phyloP scores from a whole-genome alignment of 2,329 filamentous ascomycete species.

The Sporothrix variecibatus region DNA sequence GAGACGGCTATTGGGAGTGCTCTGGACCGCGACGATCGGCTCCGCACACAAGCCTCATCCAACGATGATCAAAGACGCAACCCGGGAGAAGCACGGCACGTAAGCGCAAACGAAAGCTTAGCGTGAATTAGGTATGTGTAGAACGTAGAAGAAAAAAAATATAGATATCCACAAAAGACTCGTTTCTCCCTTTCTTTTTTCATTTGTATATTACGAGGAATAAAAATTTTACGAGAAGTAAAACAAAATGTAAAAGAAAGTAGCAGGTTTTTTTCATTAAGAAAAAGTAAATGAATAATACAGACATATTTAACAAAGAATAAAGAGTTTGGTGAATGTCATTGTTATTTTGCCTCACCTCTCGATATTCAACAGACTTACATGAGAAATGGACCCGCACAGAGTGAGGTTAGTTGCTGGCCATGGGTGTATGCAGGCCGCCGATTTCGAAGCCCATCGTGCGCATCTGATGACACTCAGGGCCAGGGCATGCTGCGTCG shows the following conservation, averaged over 20 bases:
- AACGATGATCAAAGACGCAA: neutral
- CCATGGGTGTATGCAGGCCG: neutral
- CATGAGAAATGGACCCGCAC: neutral
- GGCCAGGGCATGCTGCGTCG: neutral
- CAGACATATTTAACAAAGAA: too few relatives aligned
- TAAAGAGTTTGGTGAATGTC: too few relatives aligned
- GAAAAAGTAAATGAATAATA: too few relatives aligned
- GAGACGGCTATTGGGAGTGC: neutral
- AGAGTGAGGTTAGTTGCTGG: neutral
- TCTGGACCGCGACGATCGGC: neutral
- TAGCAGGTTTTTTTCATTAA: too few relatives aligned
- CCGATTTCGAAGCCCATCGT: neutral
- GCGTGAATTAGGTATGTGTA: neutral
- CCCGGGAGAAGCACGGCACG: neutral
- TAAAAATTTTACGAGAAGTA: too few relatives aligned
- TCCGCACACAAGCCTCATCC: neutral
- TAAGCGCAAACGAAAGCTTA: neutral
- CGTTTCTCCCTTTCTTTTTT: too few relatives aligned
- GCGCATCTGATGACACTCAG: neutral
- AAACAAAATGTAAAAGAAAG: too few relatives aligned
- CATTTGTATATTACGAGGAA: too few relatives aligned
- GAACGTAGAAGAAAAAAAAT: too few relatives aligned
- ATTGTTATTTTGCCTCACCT: too few relatives aligned
- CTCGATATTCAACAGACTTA: too few relatives aligned
- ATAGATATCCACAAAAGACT: too few relatives aligned